Evolutionary conservation across 306 rosid species (phyloP).

Genomic region (Ziziphus jujuba): DNA sequence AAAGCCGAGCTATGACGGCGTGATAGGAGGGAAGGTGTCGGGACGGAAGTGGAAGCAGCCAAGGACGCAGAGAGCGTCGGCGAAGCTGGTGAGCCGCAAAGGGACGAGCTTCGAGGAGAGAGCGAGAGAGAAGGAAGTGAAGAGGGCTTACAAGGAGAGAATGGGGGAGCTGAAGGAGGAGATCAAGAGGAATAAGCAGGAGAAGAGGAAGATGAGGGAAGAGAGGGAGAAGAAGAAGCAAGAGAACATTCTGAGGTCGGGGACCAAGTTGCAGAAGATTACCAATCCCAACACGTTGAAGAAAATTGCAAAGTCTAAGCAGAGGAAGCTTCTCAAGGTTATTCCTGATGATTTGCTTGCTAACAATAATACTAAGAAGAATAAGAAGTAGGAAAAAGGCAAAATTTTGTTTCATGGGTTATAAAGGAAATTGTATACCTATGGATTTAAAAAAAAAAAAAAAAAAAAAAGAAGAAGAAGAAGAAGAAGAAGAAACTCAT

Average conservation of each 20-base stretch:
- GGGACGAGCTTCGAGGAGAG: conserved; percentile 74
- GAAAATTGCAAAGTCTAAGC: conserved; percentile 79
- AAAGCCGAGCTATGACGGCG: conserved; percentile 77
- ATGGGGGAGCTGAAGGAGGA: conserved; percentile 74
- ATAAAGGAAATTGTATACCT: too few species aligned
- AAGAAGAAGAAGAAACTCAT: too few species aligned
- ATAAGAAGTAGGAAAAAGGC: background rate
- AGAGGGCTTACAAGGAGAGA: conserved; percentile 69
- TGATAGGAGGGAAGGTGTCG: conserved; percentile 74
- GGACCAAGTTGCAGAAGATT: conserved; percentile 78
- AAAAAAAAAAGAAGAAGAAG: too few species aligned
- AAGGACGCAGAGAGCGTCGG: conserved; percentile 58
- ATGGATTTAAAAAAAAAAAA: too few species aligned
- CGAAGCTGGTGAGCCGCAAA: conserved; percentile 54
- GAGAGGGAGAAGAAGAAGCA: conserved; percentile 91
- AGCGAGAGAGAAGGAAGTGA: conserved; percentile 62
- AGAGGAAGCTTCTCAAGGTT: conserved; percentile 65
- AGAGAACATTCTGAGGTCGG: conserved; percentile 76
- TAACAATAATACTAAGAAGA: conserved; percentile 10
- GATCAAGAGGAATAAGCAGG: conserved; percentile 72
- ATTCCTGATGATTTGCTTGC: conserved; percentile 64
- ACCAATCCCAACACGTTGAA: conserved; percentile 77
- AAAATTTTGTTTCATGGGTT: too few species aligned
- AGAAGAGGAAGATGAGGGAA: conserved; percentile 77
- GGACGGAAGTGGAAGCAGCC: conserved; percentile 91